A percentile compares a stretch with the other conserved stretches of the same genome.
Conservation (phyloP, 2,329 filamentous ascomycete genomes). For the Calonectria hawksworthii region DNA sequence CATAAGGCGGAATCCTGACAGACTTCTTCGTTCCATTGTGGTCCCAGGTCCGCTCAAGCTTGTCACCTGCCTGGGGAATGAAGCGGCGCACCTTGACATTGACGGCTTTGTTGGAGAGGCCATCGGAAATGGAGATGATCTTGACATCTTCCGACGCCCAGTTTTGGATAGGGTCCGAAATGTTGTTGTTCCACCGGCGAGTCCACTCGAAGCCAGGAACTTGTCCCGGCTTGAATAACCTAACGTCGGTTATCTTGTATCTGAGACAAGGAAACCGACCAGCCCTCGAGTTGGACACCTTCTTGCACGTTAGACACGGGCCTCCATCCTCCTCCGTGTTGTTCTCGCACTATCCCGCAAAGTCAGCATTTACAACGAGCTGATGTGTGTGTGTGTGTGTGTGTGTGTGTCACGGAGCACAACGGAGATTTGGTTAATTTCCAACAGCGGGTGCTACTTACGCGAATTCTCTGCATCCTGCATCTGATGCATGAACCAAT, state of each 20-base stretch:
- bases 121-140: conserved; percentile 66
- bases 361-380: conserved; percentile 21
- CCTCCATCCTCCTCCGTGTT: conserved; percentile 63
- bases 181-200: conserved; percentile 68
- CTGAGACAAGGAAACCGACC: conserved; percentile 70
- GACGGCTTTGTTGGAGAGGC: conserved; percentile 64
- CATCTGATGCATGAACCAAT: conserved; percentile 73
- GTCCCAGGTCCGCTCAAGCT: conserved; percentile 68
- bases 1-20: conserved; percentile 68
- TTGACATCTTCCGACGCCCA: conserved; percentile 68
- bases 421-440: background rate
- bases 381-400: background rate
- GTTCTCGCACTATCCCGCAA: conserved; percentile 62
- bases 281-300: conserved; percentile 63
- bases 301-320: conserved; percentile 67
- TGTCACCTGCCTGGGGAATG: conserved; percentile 68
- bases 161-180: conserved; percentile 67
- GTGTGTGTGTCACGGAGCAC: background rate
- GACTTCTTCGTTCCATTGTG: conserved; percentile 60
- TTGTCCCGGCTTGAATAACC: conserved; percentile 70
- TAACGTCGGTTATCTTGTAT: conserved; percentile 72
- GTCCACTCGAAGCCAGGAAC: conserved; percentile 73
- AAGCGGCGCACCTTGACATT: conserved; percentile 68
- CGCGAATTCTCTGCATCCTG: conserved; percentile 73
- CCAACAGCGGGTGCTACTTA: conserved; percentile 52